phyloP scores from a whole-genome alignment of 2,329 filamentous ascomycete genomes.

The Pseudogymnoascus sp. region DNA sequence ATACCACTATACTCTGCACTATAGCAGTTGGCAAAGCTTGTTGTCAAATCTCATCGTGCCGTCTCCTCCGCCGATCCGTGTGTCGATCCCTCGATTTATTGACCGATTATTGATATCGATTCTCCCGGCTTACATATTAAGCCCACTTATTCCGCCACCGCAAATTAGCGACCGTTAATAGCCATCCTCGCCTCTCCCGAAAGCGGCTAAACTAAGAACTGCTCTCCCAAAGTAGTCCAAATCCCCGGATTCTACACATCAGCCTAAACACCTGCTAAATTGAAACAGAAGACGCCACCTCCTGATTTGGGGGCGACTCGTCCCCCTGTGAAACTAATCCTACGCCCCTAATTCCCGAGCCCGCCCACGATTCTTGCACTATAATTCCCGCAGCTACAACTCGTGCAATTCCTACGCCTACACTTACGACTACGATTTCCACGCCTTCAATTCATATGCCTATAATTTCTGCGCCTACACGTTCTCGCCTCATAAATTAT shows the following conservation, averaged over 20 bases:
- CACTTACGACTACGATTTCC: background rate
- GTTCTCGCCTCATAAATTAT: background rate
- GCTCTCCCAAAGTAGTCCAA: background rate
- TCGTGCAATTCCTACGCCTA: background rate
- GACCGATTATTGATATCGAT: background rate
- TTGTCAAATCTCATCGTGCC: background rate
- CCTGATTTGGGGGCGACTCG: background rate
- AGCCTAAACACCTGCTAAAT: constrained; percentile 5
- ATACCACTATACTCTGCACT: background rate
- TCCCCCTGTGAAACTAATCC: background rate
- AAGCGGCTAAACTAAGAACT: background rate
- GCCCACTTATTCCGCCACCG: constrained; percentile 5
- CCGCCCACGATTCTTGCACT: background rate
- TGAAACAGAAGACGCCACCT: background rate
- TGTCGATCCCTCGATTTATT: constrained; percentile 4
- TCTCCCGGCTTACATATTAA: background rate
- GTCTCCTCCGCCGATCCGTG: background rate
- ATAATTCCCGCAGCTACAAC: background rate
- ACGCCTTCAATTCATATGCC: background rate
- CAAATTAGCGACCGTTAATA: constrained; percentile 2
- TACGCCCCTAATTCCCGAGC: background rate
- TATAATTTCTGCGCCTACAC: background rate
- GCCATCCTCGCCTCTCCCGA: background rate
- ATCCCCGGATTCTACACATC: constrained; percentile 1
- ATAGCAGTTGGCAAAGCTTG: background rate